phyloP scores from a whole-genome alignment of 2,329 filamentous ascomycete genomes.

The Laburnicola sp. region DNA sequence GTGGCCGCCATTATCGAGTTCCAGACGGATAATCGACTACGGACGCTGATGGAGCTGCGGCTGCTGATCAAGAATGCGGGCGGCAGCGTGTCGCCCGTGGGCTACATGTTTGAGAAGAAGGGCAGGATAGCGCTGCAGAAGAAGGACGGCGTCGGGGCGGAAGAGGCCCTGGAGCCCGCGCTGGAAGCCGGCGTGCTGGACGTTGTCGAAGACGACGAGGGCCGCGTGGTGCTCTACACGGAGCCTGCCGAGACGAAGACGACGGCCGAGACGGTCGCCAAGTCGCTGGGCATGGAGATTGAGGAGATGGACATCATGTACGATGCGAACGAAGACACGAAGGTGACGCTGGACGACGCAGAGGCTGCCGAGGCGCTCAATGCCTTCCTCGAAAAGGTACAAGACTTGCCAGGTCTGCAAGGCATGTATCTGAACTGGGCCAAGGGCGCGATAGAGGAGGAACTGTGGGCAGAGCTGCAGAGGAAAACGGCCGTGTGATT shows the following conservation, averaged over 20 bases:
- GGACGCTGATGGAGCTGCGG: constrained; percentile 74
- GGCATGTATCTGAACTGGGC: constrained; percentile 74
- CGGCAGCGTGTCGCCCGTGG: constrained; percentile 71
- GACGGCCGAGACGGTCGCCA: constrained; percentile 65
- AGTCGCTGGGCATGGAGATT: constrained; percentile 67
- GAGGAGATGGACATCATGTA: constrained; percentile 80
- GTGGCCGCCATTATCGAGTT: constrained; percentile 80
- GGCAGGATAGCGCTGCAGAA: constrained; percentile 73
- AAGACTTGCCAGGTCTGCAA: constrained; percentile 76
- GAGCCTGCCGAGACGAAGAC: constrained; percentile 66
- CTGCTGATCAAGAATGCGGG: constrained; percentile 70
- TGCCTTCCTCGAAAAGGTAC: constrained; percentile 61
- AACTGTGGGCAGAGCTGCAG: constrained; percentile 45
- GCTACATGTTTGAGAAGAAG: constrained; percentile 82
- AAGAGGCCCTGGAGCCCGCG: constrained; percentile 77
- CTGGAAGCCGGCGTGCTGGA: constrained; percentile 84
- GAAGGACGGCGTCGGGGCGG: constrained; percentile 58
- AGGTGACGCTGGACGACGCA: constrained; percentile 63
- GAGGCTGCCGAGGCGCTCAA: constrained; percentile 61
- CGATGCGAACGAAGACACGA: constrained; percentile 79
- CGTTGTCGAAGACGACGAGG: constrained; percentile 69
- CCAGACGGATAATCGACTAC: constrained; percentile 78
- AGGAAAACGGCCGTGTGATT: constrained; percentile 42
- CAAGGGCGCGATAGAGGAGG: constrained; percentile 46
- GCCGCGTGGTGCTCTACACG: constrained; percentile 70